Evolutionary conservation across 192 early-diverging fungal species (phyloP).

Genomic region (Backusella mclennaniae): DNA sequence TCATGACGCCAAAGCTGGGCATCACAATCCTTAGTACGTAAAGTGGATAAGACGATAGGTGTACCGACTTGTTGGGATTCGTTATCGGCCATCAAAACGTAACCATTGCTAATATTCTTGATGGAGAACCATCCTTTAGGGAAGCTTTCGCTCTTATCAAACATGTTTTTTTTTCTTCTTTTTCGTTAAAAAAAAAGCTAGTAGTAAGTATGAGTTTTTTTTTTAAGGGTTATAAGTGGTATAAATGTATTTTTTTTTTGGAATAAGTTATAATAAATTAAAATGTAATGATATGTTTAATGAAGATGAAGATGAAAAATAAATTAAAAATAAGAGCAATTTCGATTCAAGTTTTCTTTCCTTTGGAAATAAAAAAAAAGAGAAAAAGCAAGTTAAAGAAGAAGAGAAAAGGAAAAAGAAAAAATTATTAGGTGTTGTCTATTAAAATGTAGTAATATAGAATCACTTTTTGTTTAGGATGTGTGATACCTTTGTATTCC

Average conservation of each 20-base stretch:
- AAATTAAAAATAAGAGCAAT: slow-evolving; percentile 3
- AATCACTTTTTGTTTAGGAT: neutral
- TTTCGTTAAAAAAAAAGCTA: neutral
- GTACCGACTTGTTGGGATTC: slow-evolving; percentile 20
- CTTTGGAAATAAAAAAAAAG: neutral
- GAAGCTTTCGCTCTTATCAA: slow-evolving; percentile 22
- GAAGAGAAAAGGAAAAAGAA: neutral
- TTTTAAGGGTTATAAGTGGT: slow-evolving; percentile 1
- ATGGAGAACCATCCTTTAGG: slow-evolving; percentile 40
- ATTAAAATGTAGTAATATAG: neutral
- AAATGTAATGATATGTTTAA: neutral
- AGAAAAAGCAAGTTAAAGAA: slow-evolving; percentile 1
- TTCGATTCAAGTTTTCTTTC: slow-evolving; percentile 6
- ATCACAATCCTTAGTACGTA: slow-evolving; percentile 27
- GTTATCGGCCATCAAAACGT: slow-evolving; percentile 24
- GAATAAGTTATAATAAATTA: neutral
- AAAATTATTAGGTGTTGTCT: neutral
- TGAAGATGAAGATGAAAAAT: neutral
- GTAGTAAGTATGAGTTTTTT: neutral
- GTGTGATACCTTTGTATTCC: slow-evolving; percentile 6
- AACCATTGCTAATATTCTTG: slow-evolving; percentile 28
- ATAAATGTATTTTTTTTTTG: slow-evolving; percentile 1
- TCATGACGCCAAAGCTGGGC: slow-evolving; percentile 26
- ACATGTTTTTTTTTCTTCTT: slow-evolving; percentile 1
- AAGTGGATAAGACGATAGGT: slow-evolving; percentile 18